Evolutionary conservation across 2,329 filamentous ascomycete genomes (phyloP), one percentile per base, ranked within the genome.

Genomic region (Aureobasidium sp.): DNA sequence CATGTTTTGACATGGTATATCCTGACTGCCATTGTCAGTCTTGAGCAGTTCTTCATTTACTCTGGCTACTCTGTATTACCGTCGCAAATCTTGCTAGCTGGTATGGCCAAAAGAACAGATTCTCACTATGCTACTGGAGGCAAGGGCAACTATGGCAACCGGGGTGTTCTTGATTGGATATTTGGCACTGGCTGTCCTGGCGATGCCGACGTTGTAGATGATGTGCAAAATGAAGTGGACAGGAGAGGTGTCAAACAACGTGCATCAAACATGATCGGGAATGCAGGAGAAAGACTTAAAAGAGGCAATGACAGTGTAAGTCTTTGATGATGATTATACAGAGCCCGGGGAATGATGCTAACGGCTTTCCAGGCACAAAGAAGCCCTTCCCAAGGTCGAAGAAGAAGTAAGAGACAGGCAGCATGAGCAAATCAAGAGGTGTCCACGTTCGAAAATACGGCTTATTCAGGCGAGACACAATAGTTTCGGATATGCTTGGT

Each of bases 1-100:
- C 88, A 91, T 70, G 78, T 90, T 4, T 76, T 90, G n/a, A 89
- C 85, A 0, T 90, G 86, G 74, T 79, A 89, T 60, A 67, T 88
- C 11, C 81, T 89, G 64, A 75, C 85, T 17, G 78, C 80, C 0
- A 69, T 90, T 27, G 80, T 81, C 63, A 87, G 85, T 2, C 68
- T 85, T 0, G 85, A 90, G 65, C 86, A 89, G 64, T 83, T 84
- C 0, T 74, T 89, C 50, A 77, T 84, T 29, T 84, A 83, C 72
- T 88, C 84, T 0, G 87, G 87, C 0, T 91, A 90, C 72, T 81
- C 78, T 17, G 74, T 83, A 7, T 72, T 85, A 58, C 82, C 82
- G 2, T 82, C 80, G 1, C 80, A 75, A 8, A 82, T 85, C 65
- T 76, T 85, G 66, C 70, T 85, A 8, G 74, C 76, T 3, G 81